A percentile compares a stretch with the other conserved stretches of the same genome.
phyloP scores from a whole-genome alignment of 192 early-diverging fungal species.

The Backusella macrospora region DNA sequence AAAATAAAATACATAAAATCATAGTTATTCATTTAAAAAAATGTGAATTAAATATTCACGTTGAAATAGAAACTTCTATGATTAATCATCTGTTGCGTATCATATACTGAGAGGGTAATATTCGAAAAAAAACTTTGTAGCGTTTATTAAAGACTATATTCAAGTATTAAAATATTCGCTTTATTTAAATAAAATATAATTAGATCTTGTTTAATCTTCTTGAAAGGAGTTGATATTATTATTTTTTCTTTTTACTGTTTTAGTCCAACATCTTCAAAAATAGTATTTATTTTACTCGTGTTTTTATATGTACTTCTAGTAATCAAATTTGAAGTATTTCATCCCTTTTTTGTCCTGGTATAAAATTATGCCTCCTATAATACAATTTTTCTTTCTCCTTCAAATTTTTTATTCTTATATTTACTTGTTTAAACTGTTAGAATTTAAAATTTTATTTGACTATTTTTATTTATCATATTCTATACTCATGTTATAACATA shows the following conservation, averaged over 20 bases:
- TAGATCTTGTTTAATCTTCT: neutral
- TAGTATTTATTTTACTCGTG: too few species aligned
- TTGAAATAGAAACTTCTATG: too few species aligned
- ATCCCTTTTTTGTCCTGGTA: neutral
- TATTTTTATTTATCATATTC: neutral
- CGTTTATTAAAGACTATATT: too few species aligned
- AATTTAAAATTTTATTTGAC: neutral
- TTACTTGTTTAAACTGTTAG: neutral
- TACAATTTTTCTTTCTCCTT: neutral
- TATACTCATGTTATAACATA: neutral
- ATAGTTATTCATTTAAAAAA: too few species aligned
- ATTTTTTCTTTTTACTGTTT: neutral
- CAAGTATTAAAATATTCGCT: too few species aligned
- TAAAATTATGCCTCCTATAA: neutral
- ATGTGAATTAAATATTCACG: too few species aligned
- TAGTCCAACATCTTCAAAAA: too few species aligned
- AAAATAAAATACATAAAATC: too few species aligned
- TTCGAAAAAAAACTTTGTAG: too few species aligned
- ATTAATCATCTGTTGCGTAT: too few species aligned
- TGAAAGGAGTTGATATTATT: neutral
- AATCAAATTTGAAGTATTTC: neutral
- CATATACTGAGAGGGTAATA: too few species aligned
- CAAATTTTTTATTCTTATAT: neutral
- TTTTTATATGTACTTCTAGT: neutral
- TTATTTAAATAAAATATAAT: neutral